Evolutionary conservation across 208 protist genomes (phyloP), one percentile per base, ranked within the genome.

Genomic region (Trypanosoma grayi): DNA sequence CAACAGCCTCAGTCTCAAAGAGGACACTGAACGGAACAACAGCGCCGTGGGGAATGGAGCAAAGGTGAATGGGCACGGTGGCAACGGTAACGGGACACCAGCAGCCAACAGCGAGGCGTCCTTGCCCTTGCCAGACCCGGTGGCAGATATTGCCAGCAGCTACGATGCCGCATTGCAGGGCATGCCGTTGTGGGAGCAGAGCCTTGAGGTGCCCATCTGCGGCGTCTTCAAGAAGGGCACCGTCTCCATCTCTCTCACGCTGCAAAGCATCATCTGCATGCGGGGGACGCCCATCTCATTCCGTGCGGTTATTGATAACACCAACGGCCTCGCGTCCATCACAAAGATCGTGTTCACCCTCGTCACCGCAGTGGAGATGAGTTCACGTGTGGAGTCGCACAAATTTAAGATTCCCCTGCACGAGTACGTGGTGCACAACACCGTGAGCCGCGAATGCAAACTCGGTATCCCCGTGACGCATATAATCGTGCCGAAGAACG

Each of bases 261-360:
- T 86, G 36, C 24, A 46, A 20, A 58, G 30, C 0, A 13, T 76
- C 30, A 59, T 83, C 6, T 66, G 62, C 25, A 41, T 30, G 13
- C 51, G 56, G 20, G 60, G 68, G 4, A 44, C 33, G 10, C 41
- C 41, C 16, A 48, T 73, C 24, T 27, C 4, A 28, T 72, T 72
- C 25, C 31, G 50, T 47, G 57, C 46, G 0, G 52, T 83, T 14
- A 43, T 93, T 31, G 83, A 88, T 60, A 90, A 93, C 58, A 60
- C 68, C 2, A 41, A 83, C 1, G 87, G 87, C 41, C 30, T 60
- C 13, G 41, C 71, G 13, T 53, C 30, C 51, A 85, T 93, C 39
- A 72, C 50, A 24, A 66, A 60, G 25, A 40, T 93, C 20, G 77
- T 60, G 30, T 87, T 82, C 60, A 54, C 60, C 8, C 47, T 93